phyloP scores from a whole-genome alignment of 2,329 filamentous ascomycete species.

The Raffaelea arxii region DNA sequence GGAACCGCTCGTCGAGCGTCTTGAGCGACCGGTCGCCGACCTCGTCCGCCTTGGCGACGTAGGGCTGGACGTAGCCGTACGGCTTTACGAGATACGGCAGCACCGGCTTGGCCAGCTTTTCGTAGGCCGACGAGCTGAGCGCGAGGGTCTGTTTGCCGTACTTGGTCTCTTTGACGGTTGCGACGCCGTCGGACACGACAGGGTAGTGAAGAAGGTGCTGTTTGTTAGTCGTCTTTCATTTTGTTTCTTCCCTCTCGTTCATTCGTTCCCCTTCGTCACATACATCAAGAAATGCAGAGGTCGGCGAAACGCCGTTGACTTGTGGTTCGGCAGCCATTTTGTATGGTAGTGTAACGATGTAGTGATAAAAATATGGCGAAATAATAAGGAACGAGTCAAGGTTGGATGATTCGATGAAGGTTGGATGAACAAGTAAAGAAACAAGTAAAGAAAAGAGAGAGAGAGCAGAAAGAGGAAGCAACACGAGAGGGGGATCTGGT shows the following conservation, averaged over 20 bases:
- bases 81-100: slow-evolving; percentile 70
- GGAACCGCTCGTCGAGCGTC: slow-evolving; percentile 61
- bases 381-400: too few species aligned
- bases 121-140: slow-evolving; percentile 64
- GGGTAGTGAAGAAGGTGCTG: slow-evolving; percentile 83
- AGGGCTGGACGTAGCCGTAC: slow-evolving; percentile 74
- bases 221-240: too few species aligned
- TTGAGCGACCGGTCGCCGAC: slow-evolving; percentile 63
- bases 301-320: slow-evolving; percentile 9
- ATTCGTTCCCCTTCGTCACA: too few species aligned
- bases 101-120: slow-evolving; percentile 66
- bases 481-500: too few species aligned
- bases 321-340: slow-evolving; percentile 10
- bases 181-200: slow-evolving; percentile 67
- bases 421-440: background rate
- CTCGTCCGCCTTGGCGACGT: slow-evolving; percentile 71
- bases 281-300: slow-evolving; percentile 13
- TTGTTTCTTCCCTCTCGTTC: too few species aligned
- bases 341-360: background rate
- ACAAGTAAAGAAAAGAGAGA: background rate
- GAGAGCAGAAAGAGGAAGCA: background rate
- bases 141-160: slow-evolving; percentile 76
- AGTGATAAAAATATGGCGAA: background rate
- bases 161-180: slow-evolving; percentile 70
- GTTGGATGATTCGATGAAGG: too few species aligned